These are phyloP conservation scores for Erodium chrysanthum DNA, from an alignment of 441 rosid species.

Conservation along the genomic window DNA sequence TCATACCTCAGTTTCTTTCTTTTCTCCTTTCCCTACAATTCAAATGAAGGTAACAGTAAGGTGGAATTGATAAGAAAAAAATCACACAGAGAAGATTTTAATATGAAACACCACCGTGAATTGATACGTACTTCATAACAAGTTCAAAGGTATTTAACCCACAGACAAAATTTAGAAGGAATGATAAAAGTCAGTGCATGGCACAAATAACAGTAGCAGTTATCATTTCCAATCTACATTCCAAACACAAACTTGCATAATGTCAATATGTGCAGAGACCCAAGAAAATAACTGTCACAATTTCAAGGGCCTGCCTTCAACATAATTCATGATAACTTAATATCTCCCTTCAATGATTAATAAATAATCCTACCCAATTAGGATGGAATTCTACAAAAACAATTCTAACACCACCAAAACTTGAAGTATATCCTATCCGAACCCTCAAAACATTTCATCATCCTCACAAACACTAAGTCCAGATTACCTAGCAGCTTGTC, in stretches of 20 bases:
- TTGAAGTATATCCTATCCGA: not conserved
- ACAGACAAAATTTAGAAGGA: not conserved
- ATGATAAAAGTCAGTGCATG: no score
- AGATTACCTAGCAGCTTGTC: not conserved
- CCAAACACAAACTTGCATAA: no score
- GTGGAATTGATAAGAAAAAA: not conserved
- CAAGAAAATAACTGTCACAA: no score
- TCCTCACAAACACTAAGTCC: not conserved
- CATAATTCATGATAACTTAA: no score
- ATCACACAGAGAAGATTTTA: not conserved
- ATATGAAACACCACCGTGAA: slow-evolving; percentile 1
- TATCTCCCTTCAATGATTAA: no score
- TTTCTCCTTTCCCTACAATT: slow-evolving; percentile 33
- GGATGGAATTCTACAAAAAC: not conserved
- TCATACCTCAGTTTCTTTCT: slow-evolving; percentile 26
- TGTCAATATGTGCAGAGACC: no score
- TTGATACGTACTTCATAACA: not conserved
- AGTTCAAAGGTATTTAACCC: not conserved
- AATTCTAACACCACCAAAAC: not conserved
- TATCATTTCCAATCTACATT: no score
- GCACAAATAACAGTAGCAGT: no score
- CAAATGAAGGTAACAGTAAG: slow-evolving; percentile 6
- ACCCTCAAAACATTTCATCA: not conserved
- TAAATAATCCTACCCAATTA: not conserved
- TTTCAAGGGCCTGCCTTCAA: no score